A percentile compares a stretch with the other conserved stretches of the same genome.
phyloP scores from a whole-genome alignment of 352 stramenopile species.

The Pythium plurisporium region DNA sequence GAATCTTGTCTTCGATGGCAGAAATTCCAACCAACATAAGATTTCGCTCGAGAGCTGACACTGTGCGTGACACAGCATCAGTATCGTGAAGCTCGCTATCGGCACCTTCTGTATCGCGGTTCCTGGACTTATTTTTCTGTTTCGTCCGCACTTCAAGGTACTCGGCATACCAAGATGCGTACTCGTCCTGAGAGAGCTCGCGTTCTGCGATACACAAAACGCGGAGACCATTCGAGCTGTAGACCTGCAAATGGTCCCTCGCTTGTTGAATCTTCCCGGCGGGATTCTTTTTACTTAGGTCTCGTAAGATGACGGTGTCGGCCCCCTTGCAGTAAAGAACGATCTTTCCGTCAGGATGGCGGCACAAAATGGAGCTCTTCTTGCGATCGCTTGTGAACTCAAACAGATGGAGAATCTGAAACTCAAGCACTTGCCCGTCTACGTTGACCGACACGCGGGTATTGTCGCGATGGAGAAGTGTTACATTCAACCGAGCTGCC shows the following conservation, averaged over 20 bases:
- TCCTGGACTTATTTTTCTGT: too few species aligned
- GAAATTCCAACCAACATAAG: slow-evolving; percentile 86
- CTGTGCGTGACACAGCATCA: too few species aligned
- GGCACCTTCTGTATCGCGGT: too few species aligned
- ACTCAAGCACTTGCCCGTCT: slow-evolving; percentile 41
- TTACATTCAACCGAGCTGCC: slow-evolving; percentile 59
- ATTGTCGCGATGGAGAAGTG: too few species aligned
- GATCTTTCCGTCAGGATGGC: slow-evolving; percentile 45
- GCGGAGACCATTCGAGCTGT: slow-evolving; percentile 77
- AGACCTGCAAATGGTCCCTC: slow-evolving; percentile 77
- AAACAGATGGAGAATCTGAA: slow-evolving; percentile 68
- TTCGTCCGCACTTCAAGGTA: too few species aligned
- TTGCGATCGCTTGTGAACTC: slow-evolving; percentile 94
- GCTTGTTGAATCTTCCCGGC: slow-evolving; percentile 66
- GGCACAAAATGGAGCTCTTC: slow-evolving; percentile 95
- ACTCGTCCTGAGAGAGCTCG: too few species aligned
- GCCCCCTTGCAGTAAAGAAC: slow-evolving; percentile 88
- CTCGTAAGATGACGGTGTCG: slow-evolving; percentile 91
- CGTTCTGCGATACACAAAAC: too few species aligned
- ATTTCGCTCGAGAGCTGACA: too few species aligned
- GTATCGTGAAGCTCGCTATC: slow-evolving; percentile 73
- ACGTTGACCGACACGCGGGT: slow-evolving; percentile 43
- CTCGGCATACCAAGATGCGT: too few species aligned
- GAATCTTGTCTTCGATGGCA: slow-evolving; percentile 91
- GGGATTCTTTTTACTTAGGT: slow-evolving; percentile 43